Evolutionary conservation across 2,329 filamentous ascomycete genomes (phyloP).

Genomic region (Magnaporthiopsis rhizophila): DNA sequence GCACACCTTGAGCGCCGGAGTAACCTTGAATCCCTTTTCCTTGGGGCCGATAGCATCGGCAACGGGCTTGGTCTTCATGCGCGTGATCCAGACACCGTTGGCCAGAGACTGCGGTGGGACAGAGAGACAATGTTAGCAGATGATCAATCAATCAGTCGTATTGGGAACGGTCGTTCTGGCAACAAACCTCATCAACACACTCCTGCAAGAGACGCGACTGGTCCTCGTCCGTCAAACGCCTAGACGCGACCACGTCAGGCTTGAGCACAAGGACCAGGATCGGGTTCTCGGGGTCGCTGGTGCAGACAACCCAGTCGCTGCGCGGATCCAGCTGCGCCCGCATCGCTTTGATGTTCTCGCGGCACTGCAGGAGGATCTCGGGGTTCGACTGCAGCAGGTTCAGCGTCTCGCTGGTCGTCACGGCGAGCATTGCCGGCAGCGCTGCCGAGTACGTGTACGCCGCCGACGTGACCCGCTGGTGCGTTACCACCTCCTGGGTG

Average conservation of each 20-base stretch:
- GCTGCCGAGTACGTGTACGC: constrained; percentile 96
- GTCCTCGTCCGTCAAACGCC: constrained; percentile 61
- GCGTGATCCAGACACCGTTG: constrained; percentile 84
- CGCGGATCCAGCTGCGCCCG: constrained; percentile 80
- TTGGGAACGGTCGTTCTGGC: no score
- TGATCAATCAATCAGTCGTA: not conserved
- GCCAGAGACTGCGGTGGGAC: constrained; percentile 54
- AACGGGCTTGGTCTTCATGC: constrained; percentile 71
- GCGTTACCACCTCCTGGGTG: constrained; percentile 83
- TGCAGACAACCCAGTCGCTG: constrained; percentile 85
- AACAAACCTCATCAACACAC: constrained; percentile 84
- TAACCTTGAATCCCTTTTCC: constrained; percentile 61
- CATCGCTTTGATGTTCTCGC: constrained; percentile 83
- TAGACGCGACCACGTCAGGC: constrained; percentile 66
- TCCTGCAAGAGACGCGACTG: constrained; percentile 83
- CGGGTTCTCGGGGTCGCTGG: constrained; percentile 76
- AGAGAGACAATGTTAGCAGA: not conserved
- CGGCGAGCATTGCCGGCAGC: constrained; percentile 84
- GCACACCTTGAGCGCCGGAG: constrained; percentile 84
- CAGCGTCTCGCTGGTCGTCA: constrained; percentile 90
- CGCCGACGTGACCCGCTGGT: constrained; percentile 87
- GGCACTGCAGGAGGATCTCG: constrained; percentile 67
- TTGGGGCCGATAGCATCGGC: constrained; percentile 54
- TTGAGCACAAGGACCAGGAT: constrained; percentile 79
- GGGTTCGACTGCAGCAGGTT: constrained; percentile 80